Evolutionary conservation across 495 filamentous ascomycete genomes (phyloP).

Genomic region (Arthonia radiata): DNA sequence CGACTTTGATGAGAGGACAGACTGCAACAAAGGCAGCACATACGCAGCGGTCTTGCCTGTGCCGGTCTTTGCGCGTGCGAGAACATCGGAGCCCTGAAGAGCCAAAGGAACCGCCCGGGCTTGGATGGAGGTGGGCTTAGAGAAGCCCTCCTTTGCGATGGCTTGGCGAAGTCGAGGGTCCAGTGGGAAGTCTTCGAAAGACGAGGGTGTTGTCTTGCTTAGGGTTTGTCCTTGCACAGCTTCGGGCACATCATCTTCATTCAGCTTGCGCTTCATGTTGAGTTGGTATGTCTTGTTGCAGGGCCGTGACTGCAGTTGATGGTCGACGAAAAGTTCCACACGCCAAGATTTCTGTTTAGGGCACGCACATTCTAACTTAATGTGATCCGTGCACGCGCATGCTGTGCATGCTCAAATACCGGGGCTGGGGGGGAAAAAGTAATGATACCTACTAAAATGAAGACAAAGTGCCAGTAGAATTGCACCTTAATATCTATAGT

Average conservation of each 20-base stretch:
- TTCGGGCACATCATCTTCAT: slow-evolving; percentile 31
- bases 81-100: slow-evolving; percentile 71
- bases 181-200: slow-evolving; percentile 38
- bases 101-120: slow-evolving; percentile 68
- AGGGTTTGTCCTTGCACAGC: slow-evolving; percentile 3
- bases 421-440: too few species aligned
- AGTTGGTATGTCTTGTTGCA: too few species aligned
- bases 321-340: too few species aligned
- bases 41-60: slow-evolving; percentile 97
- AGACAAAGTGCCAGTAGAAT: too few species aligned
- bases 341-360: too few species aligned
- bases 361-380: too few species aligned
- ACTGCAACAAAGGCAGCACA: slow-evolving; percentile 65
- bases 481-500: too few species aligned
- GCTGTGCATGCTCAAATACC: too few species aligned
- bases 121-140: slow-evolving; percentile 67
- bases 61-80: slow-evolving; percentile 78
- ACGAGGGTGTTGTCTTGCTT: slow-evolving; percentile 2
- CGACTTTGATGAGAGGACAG: slow-evolving; percentile 47
- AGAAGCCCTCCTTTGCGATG: slow-evolving; percentile 59
- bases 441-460: too few species aligned
- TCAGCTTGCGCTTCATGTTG: slow-evolving; percentile 39
- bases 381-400: too few species aligned
- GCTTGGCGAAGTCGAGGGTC: slow-evolving; percentile 72
- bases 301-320: too few species aligned